Percentiles rank a stretch among this genome's conserved stretches.
Evolutionary conservation across 257 asterid genomes (phyloP).

Genomic region (Nicotiana tabacum): DNA sequence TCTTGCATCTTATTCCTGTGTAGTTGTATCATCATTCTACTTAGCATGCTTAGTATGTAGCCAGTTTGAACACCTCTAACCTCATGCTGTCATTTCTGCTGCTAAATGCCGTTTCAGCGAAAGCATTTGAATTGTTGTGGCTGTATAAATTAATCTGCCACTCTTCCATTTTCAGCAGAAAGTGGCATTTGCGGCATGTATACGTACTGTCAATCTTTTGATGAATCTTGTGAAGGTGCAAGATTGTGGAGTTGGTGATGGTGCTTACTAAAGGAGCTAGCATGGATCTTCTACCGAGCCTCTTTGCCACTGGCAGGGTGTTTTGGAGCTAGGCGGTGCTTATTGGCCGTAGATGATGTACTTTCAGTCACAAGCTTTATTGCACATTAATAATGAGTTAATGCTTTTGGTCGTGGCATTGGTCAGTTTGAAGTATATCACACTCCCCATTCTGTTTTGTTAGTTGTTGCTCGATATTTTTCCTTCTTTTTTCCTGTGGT

Average conservation of each 20-base stretch:
- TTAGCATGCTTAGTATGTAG: not conserved
- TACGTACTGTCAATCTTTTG: no score
- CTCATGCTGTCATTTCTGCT: not conserved
- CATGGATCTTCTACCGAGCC: not conserved
- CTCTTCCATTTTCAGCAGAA: not conserved
- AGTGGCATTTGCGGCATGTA: not conserved
- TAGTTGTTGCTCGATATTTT: not conserved
- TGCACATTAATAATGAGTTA: not conserved
- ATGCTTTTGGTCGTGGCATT: not conserved
- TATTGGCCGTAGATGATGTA: not conserved
- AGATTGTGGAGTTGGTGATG: not conserved
- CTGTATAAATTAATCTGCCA: not conserved
- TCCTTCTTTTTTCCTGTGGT: no score
- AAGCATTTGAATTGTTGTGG: no score
- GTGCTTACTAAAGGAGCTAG: no score
- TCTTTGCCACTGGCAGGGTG: not conserved
- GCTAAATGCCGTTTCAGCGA: no score
- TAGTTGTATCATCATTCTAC: not conserved
- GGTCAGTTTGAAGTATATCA: not conserved
- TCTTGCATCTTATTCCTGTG: not conserved
- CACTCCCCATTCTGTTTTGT: not conserved
- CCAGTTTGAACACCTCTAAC: not conserved
- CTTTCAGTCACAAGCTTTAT: not conserved
- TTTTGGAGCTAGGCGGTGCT: not conserved
- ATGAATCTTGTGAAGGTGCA: no score